Evolutionary conservation across 345 rosid genomes (phyloP).

Genomic region (Citrus glauca): DNA sequence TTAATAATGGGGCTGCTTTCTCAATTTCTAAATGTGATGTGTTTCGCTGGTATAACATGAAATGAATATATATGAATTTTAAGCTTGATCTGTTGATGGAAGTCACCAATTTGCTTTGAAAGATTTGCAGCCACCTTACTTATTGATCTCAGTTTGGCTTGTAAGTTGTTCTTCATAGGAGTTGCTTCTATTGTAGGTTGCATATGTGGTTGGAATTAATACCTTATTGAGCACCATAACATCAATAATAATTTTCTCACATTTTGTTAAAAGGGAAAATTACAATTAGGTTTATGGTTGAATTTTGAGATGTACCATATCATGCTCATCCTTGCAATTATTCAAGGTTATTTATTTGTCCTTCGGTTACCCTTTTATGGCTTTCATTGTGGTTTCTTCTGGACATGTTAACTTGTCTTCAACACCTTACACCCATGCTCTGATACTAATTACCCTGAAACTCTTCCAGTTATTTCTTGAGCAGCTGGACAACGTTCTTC

Average conservation of each 20-base stretch:
- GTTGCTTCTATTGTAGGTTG: background rate
- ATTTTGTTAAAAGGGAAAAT: background rate
- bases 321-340: background rate
- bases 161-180: background rate
- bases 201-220: background rate
- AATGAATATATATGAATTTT: background rate
- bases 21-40: background rate
- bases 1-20: background rate
- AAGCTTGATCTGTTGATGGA: background rate
- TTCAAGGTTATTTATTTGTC: background rate
- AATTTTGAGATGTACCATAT: background rate
- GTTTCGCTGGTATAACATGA: background rate
- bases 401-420: conserved; percentile 4
- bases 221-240: background rate
- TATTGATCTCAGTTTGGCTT: background rate
- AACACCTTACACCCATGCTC: background rate
- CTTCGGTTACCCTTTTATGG: background rate
- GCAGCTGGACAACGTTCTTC: conserved; percentile 84
- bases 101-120: background rate
- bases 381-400: background rate
- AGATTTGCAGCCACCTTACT: background rate
- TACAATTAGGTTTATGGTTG: background rate
- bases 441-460: conserved; percentile 8
- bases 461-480: conserved; percentile 79
- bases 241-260: background rate